Conservation (phyloP, 1,284 basidiomycete species). For the Austroboletus niveus region DNA sequence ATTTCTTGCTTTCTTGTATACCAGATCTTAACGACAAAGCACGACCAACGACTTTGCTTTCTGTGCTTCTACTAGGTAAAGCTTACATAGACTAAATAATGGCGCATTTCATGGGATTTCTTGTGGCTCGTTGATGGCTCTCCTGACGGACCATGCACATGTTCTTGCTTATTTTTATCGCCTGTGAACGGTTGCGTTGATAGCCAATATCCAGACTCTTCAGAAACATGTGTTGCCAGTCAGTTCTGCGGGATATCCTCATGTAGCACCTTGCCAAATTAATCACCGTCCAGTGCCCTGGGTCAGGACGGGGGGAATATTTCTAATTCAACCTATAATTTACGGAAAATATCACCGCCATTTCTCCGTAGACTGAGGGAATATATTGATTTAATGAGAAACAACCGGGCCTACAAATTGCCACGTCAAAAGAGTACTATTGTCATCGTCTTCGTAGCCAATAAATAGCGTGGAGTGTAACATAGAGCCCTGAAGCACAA, state of each 20-base stretch:
- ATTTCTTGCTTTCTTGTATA: conserved; percentile 37
- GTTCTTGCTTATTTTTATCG: conserved; percentile 32
- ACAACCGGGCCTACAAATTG: conserved; percentile 32
- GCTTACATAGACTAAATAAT: conserved; percentile 37
- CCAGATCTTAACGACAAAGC: conserved; percentile 31
- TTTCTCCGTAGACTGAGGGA: conserved; percentile 13
- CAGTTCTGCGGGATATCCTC: conserved; percentile 31
- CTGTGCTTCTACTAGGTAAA: conserved; percentile 36
- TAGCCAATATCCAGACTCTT: conserved; percentile 17
- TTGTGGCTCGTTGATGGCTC: conserved; percentile 12
- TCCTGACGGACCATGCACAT: conserved; percentile 17
- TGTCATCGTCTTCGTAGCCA: conserved; percentile 34
- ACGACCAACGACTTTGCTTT: conserved; percentile 32
- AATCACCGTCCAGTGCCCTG: conserved; percentile 33
- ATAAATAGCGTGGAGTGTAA: conserved; percentile 38
- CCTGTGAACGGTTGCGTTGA: conserved; percentile 29
- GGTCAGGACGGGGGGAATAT: conserved; percentile 17
- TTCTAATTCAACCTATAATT: conserved; percentile 24
- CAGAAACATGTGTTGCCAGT: conserved; percentile 26
- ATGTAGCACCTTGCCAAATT: conserved; percentile 31
- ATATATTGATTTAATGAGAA: conserved; percentile 3
- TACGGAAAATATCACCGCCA: conserved; percentile 15
- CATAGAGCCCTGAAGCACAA: conserved; percentile 43
- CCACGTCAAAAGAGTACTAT: conserved; percentile 7
- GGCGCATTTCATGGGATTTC: conserved; percentile 25